Percentiles rank a stretch among this genome's conserved stretches.
phyloP scores from a whole-genome alignment of 2,329 filamentous ascomycete species.

The Sclerotinia trifoliorum region DNA sequence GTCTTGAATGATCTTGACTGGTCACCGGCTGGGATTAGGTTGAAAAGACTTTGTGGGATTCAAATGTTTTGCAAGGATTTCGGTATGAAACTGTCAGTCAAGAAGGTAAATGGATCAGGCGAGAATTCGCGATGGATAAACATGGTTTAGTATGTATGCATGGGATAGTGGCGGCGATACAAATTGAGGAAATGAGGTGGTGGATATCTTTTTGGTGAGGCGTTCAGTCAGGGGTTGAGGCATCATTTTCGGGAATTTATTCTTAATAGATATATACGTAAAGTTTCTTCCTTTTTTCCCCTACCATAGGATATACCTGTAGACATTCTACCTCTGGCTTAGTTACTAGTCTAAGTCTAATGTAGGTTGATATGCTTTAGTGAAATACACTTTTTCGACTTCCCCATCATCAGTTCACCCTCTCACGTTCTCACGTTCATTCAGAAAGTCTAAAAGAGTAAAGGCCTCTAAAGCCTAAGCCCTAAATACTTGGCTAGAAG shows the following conservation, averaged over 20 bases:
- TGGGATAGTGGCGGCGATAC: conserved; percentile 15
- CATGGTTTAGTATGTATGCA: conserved; percentile 6
- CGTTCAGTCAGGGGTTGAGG: conserved; percentile 6
- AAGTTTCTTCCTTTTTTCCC: background rate
- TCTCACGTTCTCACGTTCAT: background rate
- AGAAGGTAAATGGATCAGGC: background rate
- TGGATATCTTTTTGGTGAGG: conserved; percentile 3
- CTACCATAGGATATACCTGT: too few relatives aligned
- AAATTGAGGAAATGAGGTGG: conserved; percentile 17
- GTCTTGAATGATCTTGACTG: background rate
- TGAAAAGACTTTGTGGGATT: conserved; percentile 11
- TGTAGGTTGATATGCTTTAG: background rate
- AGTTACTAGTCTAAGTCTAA: too few relatives aligned
- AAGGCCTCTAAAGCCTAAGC: background rate
- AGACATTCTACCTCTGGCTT: too few relatives aligned
- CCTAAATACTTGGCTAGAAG: background rate
- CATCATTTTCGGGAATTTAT: background rate
- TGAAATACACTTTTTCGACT: background rate
- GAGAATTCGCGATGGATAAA: background rate
- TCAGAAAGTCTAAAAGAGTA: too few relatives aligned
- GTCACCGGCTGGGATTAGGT: background rate
- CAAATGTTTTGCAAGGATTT: conserved; percentile 8
- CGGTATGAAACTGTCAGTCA: conserved; percentile 12
- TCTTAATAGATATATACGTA: background rate
- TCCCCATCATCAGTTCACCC: background rate